Base-by-base conservation (phyloP, 2,329 filamentous ascomycete species). In the Cladorrhinum sp. region DNA sequence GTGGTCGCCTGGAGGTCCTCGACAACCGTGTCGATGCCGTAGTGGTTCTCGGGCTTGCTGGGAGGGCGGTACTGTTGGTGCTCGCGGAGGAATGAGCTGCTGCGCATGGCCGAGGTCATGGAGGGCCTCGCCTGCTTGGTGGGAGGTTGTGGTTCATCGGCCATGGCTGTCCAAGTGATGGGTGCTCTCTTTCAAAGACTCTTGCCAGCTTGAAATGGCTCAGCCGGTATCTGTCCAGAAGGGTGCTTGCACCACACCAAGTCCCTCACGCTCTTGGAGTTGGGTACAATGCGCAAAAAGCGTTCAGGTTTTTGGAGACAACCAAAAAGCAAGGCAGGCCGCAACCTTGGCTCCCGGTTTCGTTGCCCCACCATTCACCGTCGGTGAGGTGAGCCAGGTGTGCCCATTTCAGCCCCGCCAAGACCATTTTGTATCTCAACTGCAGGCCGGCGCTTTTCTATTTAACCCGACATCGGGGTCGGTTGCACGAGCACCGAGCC, bases 1-100 rank as follows among this genome's bases (percentile, higher is more conserved):
- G 71, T 72, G 33, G 74, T 71, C 28, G 72, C 72, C 62, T 76
- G 74, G 30, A 80, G 68, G 62, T 84, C 82, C 71, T 88, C 85
- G 56, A 88, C 81, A 16, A 88, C 84, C 51, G 84, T 85, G 70
- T 88, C 86, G 67, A 88, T 88, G 64, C 84, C 85, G 64, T 85
- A 84, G 70, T 82, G 80, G 61, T 76, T 77, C 26, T 86, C 84
- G 52, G 81, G 77, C 63, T 78, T 78, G 62, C 76, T 74, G 10
- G 83, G 82, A 28, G 83, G 82, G 54, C 85, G 82, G 66, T 85
- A 86, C 69, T 87, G 83, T 72, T 87, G 84, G 68, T 87, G 82
- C 66, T 87, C 85, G 71, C 80, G 80, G 60, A 87, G 76, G 69
- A 84, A 87, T 14, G 84, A 87, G 72, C 81, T 83, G 75, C 81